These are phyloP conservation scores for Xylaria sp. DNA, from an alignment of 2,329 filamentous ascomycete species.

Conservation along the genomic window DNA sequence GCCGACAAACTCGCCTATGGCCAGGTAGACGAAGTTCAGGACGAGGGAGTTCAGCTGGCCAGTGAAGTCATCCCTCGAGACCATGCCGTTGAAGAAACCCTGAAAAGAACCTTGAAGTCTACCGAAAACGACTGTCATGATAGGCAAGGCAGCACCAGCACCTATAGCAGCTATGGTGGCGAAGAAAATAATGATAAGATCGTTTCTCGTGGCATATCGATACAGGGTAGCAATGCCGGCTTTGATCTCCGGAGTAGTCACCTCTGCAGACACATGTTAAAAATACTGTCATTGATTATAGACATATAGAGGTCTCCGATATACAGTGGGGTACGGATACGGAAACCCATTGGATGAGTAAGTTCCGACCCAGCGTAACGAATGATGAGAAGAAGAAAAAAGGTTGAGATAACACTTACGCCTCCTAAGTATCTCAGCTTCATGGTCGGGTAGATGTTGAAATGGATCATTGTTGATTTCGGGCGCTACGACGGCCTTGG, in stretches of 20 bases:
- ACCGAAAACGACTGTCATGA: constrained; percentile 87
- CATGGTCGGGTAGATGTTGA: constrained; percentile 70
- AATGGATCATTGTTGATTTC: constrained; percentile 65
- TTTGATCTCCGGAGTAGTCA: constrained; percentile 71
- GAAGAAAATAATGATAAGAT: constrained; percentile 71
- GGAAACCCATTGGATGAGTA: neutral
- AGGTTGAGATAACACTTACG: constrained; percentile 48
- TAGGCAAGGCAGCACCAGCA: constrained; percentile 77
- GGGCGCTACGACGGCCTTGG: constrained; percentile 51
- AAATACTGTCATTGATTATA: neutral
- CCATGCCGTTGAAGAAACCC: constrained; percentile 63
- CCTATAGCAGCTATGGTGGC: constrained; percentile 73
- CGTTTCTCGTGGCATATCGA: constrained; percentile 74
- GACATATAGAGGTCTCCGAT: neutral
- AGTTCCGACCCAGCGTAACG: neutral
- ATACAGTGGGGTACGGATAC: neutral
- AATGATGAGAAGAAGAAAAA: neutral
- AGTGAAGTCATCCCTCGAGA: constrained; percentile 66
- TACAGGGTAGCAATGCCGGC: constrained; percentile 73
- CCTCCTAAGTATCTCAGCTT: constrained; percentile 72
- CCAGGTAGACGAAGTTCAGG: constrained; percentile 87
- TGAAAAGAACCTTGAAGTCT: constrained; percentile 78
- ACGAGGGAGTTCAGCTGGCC: constrained; percentile 70
- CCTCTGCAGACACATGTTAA: constrained; percentile 53
- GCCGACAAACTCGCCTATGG: constrained; percentile 80